Base-by-base conservation (phyloP, 2,329 filamentous ascomycete species). In the Plectosphaerella cucumerina region DNA sequence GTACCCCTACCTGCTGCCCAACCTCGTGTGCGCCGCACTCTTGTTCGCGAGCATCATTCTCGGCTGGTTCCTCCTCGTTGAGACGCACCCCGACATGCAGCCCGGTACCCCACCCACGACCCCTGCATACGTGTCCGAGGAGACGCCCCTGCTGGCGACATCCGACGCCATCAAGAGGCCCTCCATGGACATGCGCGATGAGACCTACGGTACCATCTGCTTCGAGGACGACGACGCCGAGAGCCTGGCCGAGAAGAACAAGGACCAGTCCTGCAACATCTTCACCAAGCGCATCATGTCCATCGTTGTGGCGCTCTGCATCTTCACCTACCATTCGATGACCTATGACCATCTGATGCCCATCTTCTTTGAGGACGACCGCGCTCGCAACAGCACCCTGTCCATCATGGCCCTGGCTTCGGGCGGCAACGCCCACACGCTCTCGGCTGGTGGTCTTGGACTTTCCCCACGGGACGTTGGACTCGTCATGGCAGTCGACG, bases 311-410 rank as follows among this genome's bases (percentile, higher is more conserved):
- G 87, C 92, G 1, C 73, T 97, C 45, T 89, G 87, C 43, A 89
- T 97, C 56, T 96, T 96, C 71, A 94, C 90, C 5, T 96, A 96
- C 65, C 92, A 97, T 70, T 90, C 87, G 35, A 97, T 97, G 91
- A 91, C 88, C 0, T 97, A 90, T 69, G 93, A 97, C 63, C 89
- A 96, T 65, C 79, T 97, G 1, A 77, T 96, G 49, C 92, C 92
- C 8, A 96, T 97, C 53, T 97, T 96, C 70, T 83, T 96, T 48
- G 91, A 97, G 66, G 91, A 96, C 60, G 78, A 84, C 39, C 79
- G 81, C 26, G 18, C 21, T 17, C 71, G 69, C 55, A 63, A 34
- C 46, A 47, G 44, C 35, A 50, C 72, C 44, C 67, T 72, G 41
- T 64, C 72, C 6, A 56, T 69, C 21, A 54, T 66, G 41, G 59